Base-by-base conservation (phyloP, 2,329 filamentous ascomycete genomes). In the Stromatinia cepivora region DNA sequence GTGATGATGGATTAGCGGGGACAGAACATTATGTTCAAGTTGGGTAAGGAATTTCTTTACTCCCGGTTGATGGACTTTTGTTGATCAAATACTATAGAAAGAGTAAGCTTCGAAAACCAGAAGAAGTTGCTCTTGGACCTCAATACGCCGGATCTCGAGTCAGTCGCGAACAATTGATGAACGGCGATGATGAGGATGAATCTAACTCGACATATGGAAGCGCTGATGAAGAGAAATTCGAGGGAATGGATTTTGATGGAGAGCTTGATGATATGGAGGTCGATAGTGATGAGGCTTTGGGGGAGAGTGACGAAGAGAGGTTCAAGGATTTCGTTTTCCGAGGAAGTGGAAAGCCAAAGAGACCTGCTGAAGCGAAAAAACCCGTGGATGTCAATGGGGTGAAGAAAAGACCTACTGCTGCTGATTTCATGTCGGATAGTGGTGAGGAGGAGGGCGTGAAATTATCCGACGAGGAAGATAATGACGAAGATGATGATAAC, bases 21-120 rank as follows among this genome's bases (percentile, higher is more conserved):
- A 91, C 94, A 45, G 94, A 97, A 76, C 94, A 98, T 79, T 98
- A 98, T 78, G 86, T 91, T 56, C 81, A 85, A 66, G 92, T 97
- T 45, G 91, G 90, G 84, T 90, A 82, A 69, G 83, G 66, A 53
- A 31, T 31, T 72, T 62, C 61, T 36, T 13, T 7, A 56, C 36
- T 63, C 2, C 25, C 42, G 36, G 13, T 9, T 36, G 65, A 31
- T 48, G 7, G 31, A 57, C 6, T 34, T 56, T 28, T 66, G 52
- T 65, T 36, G 68, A 73, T 46, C 66, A n/a, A 70, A 68, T 46
- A 72, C 25, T 31, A 71, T 71, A 90, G 89, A 28, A 95, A 94
- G 83, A 95, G 91, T 81, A 94, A 92, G 78, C 82, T 97, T 74
- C 88, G 93, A 73, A 90, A 92, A 77, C 88, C 88, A 70, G 88